Evolutionary conservation across 805 yeast species (phyloP), one percentile per base, ranked within the genome.

Genomic region (Hanseniaspora meyeri): DNA sequence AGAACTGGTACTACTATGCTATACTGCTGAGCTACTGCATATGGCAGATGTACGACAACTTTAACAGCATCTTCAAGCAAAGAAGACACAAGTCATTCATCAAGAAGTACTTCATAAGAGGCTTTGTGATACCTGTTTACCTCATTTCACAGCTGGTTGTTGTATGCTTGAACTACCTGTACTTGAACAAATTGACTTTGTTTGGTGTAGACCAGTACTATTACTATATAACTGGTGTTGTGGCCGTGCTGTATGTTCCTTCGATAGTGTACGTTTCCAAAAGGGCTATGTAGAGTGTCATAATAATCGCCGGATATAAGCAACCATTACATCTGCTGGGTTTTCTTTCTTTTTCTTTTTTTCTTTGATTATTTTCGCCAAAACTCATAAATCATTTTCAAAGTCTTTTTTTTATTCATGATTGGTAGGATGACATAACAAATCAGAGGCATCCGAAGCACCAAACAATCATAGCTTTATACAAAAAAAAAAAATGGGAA

Each of bases 1-100:
- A 45, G 24, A 53, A 53, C 34, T 53, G 57, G 57, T 53, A 53
- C 17, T 53, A 53, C 31, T 53, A 43, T n/a, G 16, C 40, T 7
- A 53, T 53, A 51, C 17, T 53, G 8, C 27, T 53, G 17, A 17
- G 40, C 4, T 53, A 38, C 17, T 53, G 51, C 10, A 3, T 45
- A 9, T 53, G 57, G 57, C 57, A 53, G 20, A 53, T 53, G 57
- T 46, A 53, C 19, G 57, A 53, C 14, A 53, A 46, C 37, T 53
- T 53, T 14, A 39, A 46, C 38, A 32, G 19, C 24, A 52, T 52
- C 11, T 52, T 52, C 31, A 43, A 52, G 19, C 36, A 52, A 27
- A 29, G 46, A 37, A 17, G 7, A 3, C 39, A 24, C 14, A 43
- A 43, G 19, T 19, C 38, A 4, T 5, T 37, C 3, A 45, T 52